Percentiles rank a stretch among this genome's conserved stretches.
phyloP scores from a whole-genome alignment of 192 early-diverging fungal species.

The Coemansia sp. region DNA sequence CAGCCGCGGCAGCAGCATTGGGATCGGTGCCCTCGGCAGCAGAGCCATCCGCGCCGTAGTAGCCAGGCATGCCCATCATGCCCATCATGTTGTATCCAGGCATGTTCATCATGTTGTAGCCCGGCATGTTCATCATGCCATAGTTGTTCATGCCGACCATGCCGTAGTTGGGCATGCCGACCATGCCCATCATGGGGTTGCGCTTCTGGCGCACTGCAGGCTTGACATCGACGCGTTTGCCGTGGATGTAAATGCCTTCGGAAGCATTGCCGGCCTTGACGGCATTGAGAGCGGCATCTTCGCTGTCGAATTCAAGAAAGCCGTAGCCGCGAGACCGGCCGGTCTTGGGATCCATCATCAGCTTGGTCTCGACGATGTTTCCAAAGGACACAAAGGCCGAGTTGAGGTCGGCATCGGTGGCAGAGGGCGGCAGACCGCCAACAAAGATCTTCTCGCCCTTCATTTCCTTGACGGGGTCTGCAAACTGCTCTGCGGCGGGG shows the following conservation, averaged over 20 bases:
- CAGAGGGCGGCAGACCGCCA: conserved; percentile 80
- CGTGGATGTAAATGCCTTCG: conserved; percentile 42
- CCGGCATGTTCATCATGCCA: conserved; percentile 13
- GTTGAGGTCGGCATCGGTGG: conserved; percentile 79
- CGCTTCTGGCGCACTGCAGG: conserved; percentile 42
- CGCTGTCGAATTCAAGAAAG: conserved; percentile 85
- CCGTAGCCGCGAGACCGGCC: conserved; percentile 88
- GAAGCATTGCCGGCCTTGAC: conserved; percentile 42
- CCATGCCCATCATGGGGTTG: conserved; percentile 21
- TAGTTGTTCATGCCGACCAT: conserved; percentile 32
- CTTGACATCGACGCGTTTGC: conserved; percentile 52
- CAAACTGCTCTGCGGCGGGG: background rate
- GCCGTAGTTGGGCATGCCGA: conserved; percentile 13
- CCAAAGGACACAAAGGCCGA: conserved; percentile 84
- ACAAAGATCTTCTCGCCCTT: conserved; percentile 83
- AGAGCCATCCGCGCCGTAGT: background rate
- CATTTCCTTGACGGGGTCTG: conserved; percentile 38
- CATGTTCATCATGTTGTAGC: conserved; percentile 33
- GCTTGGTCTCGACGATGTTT: conserved; percentile 75
- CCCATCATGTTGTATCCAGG: conserved; percentile 28
- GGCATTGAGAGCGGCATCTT: conserved; percentile 58
- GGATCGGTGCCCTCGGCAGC: conserved; percentile 3
- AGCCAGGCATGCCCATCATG: conserved; percentile 29
- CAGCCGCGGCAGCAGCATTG: conserved; percentile 4
- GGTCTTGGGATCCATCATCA: conserved; percentile 82